Conservation (phyloP, 2,329 filamentous ascomycete species). For the Pezicula neosporulosa region DNA sequence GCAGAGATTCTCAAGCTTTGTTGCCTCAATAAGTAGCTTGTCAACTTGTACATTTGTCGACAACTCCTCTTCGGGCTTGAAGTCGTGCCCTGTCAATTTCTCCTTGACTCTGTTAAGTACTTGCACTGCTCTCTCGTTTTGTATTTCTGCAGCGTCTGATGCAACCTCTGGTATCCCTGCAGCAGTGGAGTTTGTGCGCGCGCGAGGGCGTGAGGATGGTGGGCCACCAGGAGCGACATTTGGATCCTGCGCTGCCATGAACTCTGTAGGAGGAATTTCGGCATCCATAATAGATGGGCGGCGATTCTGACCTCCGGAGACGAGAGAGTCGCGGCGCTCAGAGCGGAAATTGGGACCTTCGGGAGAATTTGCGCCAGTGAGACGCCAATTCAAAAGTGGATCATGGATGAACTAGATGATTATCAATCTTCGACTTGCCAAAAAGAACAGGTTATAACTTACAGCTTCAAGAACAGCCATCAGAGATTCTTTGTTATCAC, state of each 20-base stretch:
- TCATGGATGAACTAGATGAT: constrained; percentile 87
- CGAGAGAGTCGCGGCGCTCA: constrained; percentile 52
- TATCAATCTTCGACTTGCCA: constrained; percentile 13
- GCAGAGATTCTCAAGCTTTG: constrained; percentile 94
- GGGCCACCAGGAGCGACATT: constrained; percentile 37
- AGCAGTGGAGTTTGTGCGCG: constrained; percentile 57
- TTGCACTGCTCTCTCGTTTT: constrained; percentile 90
- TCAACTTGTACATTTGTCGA: constrained; percentile 86
- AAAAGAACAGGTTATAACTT: constrained; percentile 41
- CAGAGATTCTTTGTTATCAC: constrained; percentile 96
- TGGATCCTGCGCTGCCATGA: constrained; percentile 45
- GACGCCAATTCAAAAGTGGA: constrained; percentile 95
- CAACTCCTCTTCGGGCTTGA: constrained; percentile 81
- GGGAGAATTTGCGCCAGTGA: constrained; percentile 62
- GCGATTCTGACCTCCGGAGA: constrained; percentile 42
- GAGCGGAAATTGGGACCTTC: constrained; percentile 64
- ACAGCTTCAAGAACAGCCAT: constrained; percentile 98
- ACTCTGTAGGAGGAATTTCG: constrained; percentile 55
- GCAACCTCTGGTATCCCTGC: constrained; percentile 27
- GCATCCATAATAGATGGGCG: constrained; percentile 68
- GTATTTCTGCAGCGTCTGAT: constrained; percentile 61
- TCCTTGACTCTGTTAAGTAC: constrained; percentile 90
- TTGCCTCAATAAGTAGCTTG: constrained; percentile 90
- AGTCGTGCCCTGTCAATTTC: constrained; percentile 92
- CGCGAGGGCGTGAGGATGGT: constrained; percentile 46